Evolutionary conservation across 768 basidiomycete species (phyloP).

Genomic region (Russula sp.): DNA sequence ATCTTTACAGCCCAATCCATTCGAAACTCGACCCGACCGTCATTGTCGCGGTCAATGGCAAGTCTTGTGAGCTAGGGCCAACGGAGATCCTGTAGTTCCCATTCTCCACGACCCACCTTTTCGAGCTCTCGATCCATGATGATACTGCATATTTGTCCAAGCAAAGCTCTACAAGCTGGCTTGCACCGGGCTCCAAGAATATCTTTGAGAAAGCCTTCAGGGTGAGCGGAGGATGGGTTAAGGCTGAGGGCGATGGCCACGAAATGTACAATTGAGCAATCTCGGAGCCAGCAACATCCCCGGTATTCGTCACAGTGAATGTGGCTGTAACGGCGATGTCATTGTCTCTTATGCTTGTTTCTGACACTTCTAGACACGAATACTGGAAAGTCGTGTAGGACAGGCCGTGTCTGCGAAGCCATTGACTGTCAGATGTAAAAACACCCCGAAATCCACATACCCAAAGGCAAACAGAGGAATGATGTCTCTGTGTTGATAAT

Average conservation of each 20-base stretch:
- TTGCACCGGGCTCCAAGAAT: constrained; percentile 31
- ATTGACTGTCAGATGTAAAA: background rate
- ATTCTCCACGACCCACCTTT: constrained; percentile 51
- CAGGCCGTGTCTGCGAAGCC: constrained; percentile 44
- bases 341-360: constrained; percentile 32
- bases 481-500: constrained; percentile 59
- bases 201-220: constrained; percentile 51
- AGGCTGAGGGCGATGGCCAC: constrained; percentile 32
- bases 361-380: constrained; percentile 43
- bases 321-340: constrained; percentile 44
- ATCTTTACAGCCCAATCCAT: constrained; percentile 48
- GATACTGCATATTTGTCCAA: constrained; percentile 31
- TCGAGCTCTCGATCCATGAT: constrained; percentile 49
- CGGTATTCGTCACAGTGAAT: constrained; percentile 57
- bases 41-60: constrained; percentile 38
- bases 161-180: constrained; percentile 23
- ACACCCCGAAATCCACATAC: constrained; percentile 28
- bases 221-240: constrained; percentile 51
- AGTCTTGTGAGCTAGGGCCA: constrained; percentile 42
- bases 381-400: constrained; percentile 66
- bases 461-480: constrained; percentile 68
- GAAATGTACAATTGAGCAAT: constrained; percentile 65
- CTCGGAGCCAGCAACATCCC: constrained; percentile 51
- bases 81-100: constrained; percentile 51
- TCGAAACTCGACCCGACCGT: constrained; percentile 46